Evolutionary conservation across 371 early-diverging fungal species (phyloP), one percentile per base, ranked within the genome.

Genomic region (Cokeromyces recurvatus): DNA sequence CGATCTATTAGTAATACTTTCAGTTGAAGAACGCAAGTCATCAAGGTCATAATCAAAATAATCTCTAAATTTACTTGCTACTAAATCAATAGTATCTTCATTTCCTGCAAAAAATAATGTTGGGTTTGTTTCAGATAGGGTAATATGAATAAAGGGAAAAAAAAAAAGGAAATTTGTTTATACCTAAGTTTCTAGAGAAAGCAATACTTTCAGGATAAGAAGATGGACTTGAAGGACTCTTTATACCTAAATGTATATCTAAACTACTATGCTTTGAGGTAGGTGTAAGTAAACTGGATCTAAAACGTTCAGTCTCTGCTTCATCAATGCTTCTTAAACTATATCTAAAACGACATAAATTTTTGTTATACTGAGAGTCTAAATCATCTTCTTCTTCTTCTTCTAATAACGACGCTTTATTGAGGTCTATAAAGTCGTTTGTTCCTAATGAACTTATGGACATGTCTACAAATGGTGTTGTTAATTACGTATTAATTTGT

Each of bases 161-260:
- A n/a, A n/a, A n/a, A n/a, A n/a, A n/a, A n/a, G n/a, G n/a, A n/a
- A n/a, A n/a, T n/a, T n/a, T n/a, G n/a, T n/a, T n/a, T n/a, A n/a
- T n/a, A n/a, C 29, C 11, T n/a, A 53, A 29, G 32, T 53, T 44
- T 32, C 36, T 53, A 32, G 46, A 53, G 32, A 53, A 23, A 36
- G 49, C 39, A 5, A 59, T 52, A 50, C 54, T 53, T 19, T 53
- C 58, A 46, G 46, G 38, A 34, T 22, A 41, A 19, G 47, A 49
- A 12, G 37, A 19, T n/a, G n/a, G n/a, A 1, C 20, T 32, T 14
- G 46, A 22, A 19, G 35, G 37, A 41, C 21, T 42, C 23, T 21
- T 10, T 15, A 7, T 36, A 8, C 1, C 20, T 24, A n/a, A 31
- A 20, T 6, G 20, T 0, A 5, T 12, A n/a, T 20, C 19, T 39